phyloP scores from a whole-genome alignment of 2,329 filamentous ascomycete genomes.

The Coniella vitis region DNA sequence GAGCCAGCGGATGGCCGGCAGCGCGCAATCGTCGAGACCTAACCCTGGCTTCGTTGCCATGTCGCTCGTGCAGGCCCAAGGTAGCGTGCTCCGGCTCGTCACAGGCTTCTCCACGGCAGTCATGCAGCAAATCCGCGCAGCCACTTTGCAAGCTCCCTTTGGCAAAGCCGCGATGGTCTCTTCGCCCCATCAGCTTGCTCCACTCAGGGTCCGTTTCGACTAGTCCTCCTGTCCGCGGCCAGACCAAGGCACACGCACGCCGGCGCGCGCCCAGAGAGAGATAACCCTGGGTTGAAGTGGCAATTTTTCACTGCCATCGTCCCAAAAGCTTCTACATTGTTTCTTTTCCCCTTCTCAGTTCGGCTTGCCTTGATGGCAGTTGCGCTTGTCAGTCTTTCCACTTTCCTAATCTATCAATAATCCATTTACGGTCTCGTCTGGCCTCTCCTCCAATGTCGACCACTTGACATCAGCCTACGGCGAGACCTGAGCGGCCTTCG shows the following conservation, averaged over 20 bases:
- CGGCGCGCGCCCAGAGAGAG: slow-evolving; percentile 4
- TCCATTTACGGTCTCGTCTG: slow-evolving; percentile 8
- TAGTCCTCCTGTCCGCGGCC: slow-evolving; percentile 31
- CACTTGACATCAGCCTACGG: slow-evolving; percentile 9
- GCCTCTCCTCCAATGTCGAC: slow-evolving; percentile 12
- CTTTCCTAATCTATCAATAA: background rate
- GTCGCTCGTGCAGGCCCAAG: slow-evolving; percentile 2
- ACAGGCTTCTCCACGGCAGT: background rate
- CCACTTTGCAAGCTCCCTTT: too few relatives aligned
- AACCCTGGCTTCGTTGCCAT: slow-evolving; percentile 5
- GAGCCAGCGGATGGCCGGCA: too few relatives aligned
- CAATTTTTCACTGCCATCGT: slow-evolving; percentile 10
- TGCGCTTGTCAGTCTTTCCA: slow-evolving; percentile 7
- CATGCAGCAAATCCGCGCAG: too few relatives aligned
- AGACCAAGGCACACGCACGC: slow-evolving; percentile 13
- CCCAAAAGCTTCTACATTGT: slow-evolving; percentile 31
- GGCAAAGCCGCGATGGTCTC: too few relatives aligned
- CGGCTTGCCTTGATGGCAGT: slow-evolving; percentile 20
- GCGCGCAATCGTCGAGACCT: slow-evolving; percentile 6
- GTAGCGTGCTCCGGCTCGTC: slow-evolving; percentile 13
- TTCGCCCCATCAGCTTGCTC: slow-evolving; percentile 24
- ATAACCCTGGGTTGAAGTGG: slow-evolving; percentile 15
- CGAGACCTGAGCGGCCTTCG: slow-evolving; percentile 26
- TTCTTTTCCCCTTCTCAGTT: slow-evolving; percentile 21
- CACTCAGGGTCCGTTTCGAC: slow-evolving; percentile 40